A percentile compares a stretch with the other conserved stretches of the same genome.
These are phyloP conservation scores for Tricholomella constricta DNA, from an alignment of 768 basidiomycete species.

Conservation along the genomic window DNA sequence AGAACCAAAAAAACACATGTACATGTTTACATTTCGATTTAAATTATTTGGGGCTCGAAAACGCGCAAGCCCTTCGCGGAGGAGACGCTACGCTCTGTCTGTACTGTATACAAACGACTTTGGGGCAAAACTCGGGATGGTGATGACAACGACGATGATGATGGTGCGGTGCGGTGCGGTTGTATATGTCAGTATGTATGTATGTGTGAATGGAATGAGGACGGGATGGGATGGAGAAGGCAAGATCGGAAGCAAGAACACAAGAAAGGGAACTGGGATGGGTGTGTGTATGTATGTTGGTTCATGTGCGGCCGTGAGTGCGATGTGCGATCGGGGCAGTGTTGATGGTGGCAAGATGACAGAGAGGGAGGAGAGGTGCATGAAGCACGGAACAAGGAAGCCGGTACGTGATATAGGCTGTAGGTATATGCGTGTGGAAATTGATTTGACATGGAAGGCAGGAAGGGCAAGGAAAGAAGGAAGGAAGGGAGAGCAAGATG, in stretches of 20 bases:
- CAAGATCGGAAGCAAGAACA: neutral
- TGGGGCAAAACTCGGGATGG: neutral
- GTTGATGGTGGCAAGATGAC: neutral
- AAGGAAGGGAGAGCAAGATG: neutral
- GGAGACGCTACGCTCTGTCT: neutral
- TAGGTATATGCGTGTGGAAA: neutral
- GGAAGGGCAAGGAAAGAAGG: neutral
- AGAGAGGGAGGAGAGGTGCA: neutral
- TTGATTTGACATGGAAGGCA: no score
- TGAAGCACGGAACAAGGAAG: neutral
- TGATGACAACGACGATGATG: no score
- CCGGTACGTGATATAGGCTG: neutral
- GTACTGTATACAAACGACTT: conserved; percentile 9
- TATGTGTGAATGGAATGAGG: neutral
- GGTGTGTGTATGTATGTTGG: no score
- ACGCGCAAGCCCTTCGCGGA: conserved; percentile 45
- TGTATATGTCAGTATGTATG: neutral
- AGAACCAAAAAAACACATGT: no score
- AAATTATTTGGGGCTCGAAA: conserved; percentile 32
- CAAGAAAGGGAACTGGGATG: neutral
- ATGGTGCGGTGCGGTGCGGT: no score
- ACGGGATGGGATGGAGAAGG: neutral
- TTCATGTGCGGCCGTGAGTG: no score
- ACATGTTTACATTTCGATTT: no score
- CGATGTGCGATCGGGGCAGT: neutral